Evolutionary conservation across 2,329 filamentous ascomycete genomes (phyloP), one percentile per base, ranked within the genome.

Genomic region (Fusarium stilboides): DNA sequence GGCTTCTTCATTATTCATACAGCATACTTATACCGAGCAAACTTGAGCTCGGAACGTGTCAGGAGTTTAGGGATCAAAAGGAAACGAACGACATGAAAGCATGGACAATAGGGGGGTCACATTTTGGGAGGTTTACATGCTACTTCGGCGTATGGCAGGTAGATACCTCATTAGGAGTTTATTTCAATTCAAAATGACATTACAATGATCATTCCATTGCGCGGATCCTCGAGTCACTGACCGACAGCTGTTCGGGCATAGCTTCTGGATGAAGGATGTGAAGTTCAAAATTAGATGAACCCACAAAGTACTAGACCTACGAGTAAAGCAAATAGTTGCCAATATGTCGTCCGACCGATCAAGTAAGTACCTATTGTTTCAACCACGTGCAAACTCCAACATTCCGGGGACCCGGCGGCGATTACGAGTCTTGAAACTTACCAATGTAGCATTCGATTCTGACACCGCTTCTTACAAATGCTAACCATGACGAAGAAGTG

Each of bases 101-200:
- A 56, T n/a, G 49, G 46, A 40, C 45, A 33, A 51, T 2, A 19
- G 36, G 31, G 31, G 42, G 46, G 40, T 59, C 40, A 44, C 22
- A 33, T 46, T 58, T 57, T 28, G 13, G 43, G 55, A 31, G 51
- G 51, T 58, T 56, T 49, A 47, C 44, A 20, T 64, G 42, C 45
- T 39, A 53, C 43, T 62, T 47, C 26, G 65, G 60, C 63, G 69
- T 62, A 65, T 33, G 45, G 47, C 24, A 57, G 55, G 51, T 49
- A 69, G 69, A 74, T 70, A 69, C 60, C 66, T 74, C 34, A 58
- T 39, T 57, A 47, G 40, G 42, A 33, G 36, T 40, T 37, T 37
- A 57, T 49, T 62, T 68, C 52, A 51, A 62, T 50, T 42, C 26
- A n/a, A 61, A 60, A 52, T 44, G 17, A 54, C 26, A 43, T 39